A percentile compares a stretch with the other conserved stretches of the same genome.
phyloP scores from a whole-genome alignment of 305 asterid species.

The Fraxinus floribunda region DNA sequence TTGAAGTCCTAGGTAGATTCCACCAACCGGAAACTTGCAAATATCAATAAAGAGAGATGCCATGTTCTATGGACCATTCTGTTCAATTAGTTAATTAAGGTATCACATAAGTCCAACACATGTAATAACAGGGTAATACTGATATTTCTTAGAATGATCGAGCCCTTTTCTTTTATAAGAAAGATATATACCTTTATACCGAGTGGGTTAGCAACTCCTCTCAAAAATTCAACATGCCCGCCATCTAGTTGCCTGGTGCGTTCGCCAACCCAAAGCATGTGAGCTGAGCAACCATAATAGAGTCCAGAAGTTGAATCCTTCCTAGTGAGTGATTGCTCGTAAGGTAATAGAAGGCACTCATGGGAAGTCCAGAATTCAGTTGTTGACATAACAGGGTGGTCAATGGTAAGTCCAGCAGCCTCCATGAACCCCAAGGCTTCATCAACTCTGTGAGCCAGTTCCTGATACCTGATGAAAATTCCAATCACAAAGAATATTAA shows the following conservation, averaged over 20 bases:
- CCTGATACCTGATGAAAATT: conserved; percentile 57
- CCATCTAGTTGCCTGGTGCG: conserved; percentile 83
- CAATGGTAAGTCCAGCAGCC: conserved; percentile 76
- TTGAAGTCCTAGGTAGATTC: neutral
- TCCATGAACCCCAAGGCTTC: conserved; percentile 92
- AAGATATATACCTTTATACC: conserved; percentile 65
- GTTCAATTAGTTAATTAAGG: neutral
- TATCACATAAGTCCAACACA: neutral
- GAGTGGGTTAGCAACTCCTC: conserved; percentile 78
- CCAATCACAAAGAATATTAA: neutral
- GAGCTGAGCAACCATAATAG: conserved; percentile 80
- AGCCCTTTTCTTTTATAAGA: neutral
- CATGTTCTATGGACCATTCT: neutral
- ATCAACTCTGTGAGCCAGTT: conserved; percentile 80
- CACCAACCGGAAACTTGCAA: neutral
- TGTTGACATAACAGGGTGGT: conserved; percentile 76
- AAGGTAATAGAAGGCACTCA: conserved; percentile 74
- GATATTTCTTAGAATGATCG: neutral
- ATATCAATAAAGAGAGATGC: neutral
- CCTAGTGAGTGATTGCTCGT: conserved; percentile 76
- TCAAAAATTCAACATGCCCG: conserved; percentile 70
- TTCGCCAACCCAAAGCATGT: conserved; percentile 88
- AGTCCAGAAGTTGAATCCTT: conserved; percentile 76
- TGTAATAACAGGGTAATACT: neutral
- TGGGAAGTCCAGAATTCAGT: conserved; percentile 91